Base-by-base conservation (phyloP, 345 rosid genomes). In the Geranium rotundifolium region DNA sequence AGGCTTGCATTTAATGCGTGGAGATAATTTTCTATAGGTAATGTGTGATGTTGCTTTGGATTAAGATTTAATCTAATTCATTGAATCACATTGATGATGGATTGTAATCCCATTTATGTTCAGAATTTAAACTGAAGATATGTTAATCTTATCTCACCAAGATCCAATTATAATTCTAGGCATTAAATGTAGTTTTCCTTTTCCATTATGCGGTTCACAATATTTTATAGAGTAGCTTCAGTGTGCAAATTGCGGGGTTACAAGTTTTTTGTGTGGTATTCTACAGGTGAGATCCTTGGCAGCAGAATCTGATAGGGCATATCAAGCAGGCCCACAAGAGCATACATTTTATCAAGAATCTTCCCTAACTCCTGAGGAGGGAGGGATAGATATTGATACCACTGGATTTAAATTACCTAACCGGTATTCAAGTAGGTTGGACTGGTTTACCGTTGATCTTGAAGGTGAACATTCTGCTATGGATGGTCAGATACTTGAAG, bases 391-490 rank as follows among this genome's bases (percentile, higher is more conserved):
- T 60, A 67, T 39, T 63, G 79, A 74, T 67, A 50, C 64, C 17
- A 65, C 72, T 59, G 80, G 69, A 56, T 79, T 84, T 71, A 80
- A 72, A 66, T 75, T 85, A 37, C 81, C 95, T 34, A 85, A 74
- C 61, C 91, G 76, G 27, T 93, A 88, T 77, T 60, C 68, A 41
- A 73, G 75, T 65, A 82, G 76, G 75, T 71, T 93, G 62, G 97
- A 93, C 59, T 93, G 99, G 99, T 90, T 93, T 77, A 81, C 96
- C 41, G 99, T 90, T 72, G 99, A 93, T 82, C 97, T 93, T 75
- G 97, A 86, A 87, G 99, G 97, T 75, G 99, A 93, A 81, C 96
- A 88, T 81, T 93, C 99, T 70, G 99, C 99, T 67, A 93, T 93
- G 99, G 99, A 90, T 80, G 96, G 92, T 69, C 92, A 71, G 71